These are phyloP conservation scores for Phytophthora pistaciae DNA, from an alignment of 352 stramenopile genomes.

Conservation along the genomic window DNA sequence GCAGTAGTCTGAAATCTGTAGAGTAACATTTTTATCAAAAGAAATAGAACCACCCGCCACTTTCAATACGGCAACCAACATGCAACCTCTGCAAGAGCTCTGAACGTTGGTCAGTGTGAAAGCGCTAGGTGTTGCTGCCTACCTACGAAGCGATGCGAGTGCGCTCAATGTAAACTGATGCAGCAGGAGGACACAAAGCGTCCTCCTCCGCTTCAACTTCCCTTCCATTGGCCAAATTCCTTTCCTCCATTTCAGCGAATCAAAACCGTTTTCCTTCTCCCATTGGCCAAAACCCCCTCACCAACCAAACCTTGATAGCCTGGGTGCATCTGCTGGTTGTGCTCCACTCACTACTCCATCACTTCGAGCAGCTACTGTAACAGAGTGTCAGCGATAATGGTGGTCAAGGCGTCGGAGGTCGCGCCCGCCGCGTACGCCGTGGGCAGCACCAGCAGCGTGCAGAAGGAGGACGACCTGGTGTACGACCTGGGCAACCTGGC, in stretches of 20 bases:
- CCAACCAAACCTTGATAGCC: neutral
- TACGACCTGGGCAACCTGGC: slow-evolving; percentile 93
- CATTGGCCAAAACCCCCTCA: neutral
- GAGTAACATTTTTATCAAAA: too few relatives aligned
- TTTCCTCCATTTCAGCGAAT: neutral
- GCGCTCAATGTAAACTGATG: too few relatives aligned
- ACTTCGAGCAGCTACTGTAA: neutral
- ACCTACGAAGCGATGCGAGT: too few relatives aligned
- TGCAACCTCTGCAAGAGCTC: too few relatives aligned
- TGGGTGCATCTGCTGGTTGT: slow-evolving; percentile 1
- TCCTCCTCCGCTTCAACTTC: neutral
- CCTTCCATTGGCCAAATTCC: neutral
- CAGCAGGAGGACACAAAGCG: too few relatives aligned
- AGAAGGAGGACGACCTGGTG: slow-evolving; percentile 85
- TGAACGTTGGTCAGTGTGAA: too few relatives aligned
- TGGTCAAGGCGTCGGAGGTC: slow-evolving; percentile 86
- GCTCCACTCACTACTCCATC: slow-evolving; percentile 24
- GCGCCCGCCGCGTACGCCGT: slow-evolving; percentile 76
- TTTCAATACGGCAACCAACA: too few relatives aligned
- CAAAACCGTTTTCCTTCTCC: neutral
- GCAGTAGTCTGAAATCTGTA: too few relatives aligned
- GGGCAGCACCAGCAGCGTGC: slow-evolving; percentile 67
- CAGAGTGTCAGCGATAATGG: slow-evolving; percentile 42
- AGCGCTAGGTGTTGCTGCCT: too few relatives aligned
- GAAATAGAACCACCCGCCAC: too few relatives aligned